Percentiles rank a stretch among this genome's conserved stretches.
Evolutionary conservation across 495 filamentous ascomycete genomes (phyloP).

Genomic region (Beverwykella pulmonaria): DNA sequence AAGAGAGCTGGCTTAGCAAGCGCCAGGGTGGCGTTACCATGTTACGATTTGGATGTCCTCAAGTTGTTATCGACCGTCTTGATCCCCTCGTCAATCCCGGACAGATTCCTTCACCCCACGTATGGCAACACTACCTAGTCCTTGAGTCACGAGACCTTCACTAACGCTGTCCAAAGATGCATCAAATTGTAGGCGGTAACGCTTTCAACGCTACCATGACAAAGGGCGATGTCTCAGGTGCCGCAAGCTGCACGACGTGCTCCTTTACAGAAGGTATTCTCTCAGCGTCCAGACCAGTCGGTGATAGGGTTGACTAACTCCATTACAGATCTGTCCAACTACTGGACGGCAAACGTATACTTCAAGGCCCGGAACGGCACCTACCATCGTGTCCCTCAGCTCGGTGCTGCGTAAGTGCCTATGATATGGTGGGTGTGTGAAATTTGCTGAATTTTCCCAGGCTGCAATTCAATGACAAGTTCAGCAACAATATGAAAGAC

Average conservation of each 20-base stretch:
- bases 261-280: conserved; percentile 14
- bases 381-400: conserved; percentile 32
- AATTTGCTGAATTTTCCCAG: background rate
- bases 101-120: conserved; percentile 25
- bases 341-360: conserved; percentile 37
- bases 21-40: conserved; percentile 4
- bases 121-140: conserved; percentile 14
- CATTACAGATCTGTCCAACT: conserved; percentile 13
- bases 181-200: conserved; percentile 29
- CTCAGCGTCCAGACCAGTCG: background rate
- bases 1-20: background rate
- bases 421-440: background rate
- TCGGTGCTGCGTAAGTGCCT: conserved; percentile 4
- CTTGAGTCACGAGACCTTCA: background rate
- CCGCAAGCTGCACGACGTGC: conserved; percentile 29
- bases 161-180: background rate
- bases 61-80: conserved; percentile 33
- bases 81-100: conserved; percentile 37
- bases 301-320: background rate
- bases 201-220: conserved; percentile 31
- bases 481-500: conserved; percentile 21
- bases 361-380: conserved; percentile 34
- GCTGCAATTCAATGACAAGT: conserved; percentile 29
- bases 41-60: conserved; percentile 31
- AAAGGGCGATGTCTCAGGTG: conserved; percentile 17